These are phyloP conservation scores for Vigna radiata DNA, from an alignment of 306 rosid genomes.

Conservation along the genomic window DNA sequence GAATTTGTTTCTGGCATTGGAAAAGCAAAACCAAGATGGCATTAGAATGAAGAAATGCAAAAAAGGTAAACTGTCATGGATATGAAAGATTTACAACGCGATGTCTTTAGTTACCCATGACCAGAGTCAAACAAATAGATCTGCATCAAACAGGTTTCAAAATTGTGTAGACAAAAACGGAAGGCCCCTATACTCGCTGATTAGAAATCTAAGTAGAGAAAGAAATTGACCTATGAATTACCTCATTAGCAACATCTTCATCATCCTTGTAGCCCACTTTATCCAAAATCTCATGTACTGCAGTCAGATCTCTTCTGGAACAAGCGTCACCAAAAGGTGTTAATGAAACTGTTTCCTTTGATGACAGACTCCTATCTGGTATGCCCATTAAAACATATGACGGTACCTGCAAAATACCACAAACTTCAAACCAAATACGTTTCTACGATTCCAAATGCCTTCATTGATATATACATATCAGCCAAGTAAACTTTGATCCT, in stretches of 20 bases:
- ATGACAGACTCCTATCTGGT: conserved; percentile 59
- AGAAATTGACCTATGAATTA: conserved; percentile 46
- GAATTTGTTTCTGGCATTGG: neutral
- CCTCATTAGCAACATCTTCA: conserved; percentile 97
- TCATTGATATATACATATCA: conserved; percentile 42
- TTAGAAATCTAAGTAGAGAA: neutral
- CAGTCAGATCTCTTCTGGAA: conserved; percentile 91
- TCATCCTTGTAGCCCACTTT: conserved; percentile 92
- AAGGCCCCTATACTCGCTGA: conserved; percentile 3
- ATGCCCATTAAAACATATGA: conserved; percentile 81
- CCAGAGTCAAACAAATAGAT: neutral
- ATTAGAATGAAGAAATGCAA: conserved; percentile 24
- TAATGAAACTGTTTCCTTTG: conserved; percentile 66
- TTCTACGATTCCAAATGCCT: conserved; percentile 27
- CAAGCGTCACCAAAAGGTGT: conserved; percentile 95
- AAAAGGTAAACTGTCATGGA: neutral
- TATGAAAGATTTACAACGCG: neutral
- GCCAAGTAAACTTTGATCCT: conserved; percentile 41
- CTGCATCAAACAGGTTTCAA: neutral
- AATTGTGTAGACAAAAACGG: conserved; percentile 3
- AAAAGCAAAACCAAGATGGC: conserved; percentile 4
- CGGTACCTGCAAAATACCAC: conserved; percentile 65
- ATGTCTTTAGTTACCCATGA: neutral
- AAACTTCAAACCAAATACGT: conserved; percentile 41
- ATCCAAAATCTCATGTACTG: conserved; percentile 89